Base-by-base conservation (phyloP, 495 filamentous ascomycete species). In the Cenococcum geophilum region DNA sequence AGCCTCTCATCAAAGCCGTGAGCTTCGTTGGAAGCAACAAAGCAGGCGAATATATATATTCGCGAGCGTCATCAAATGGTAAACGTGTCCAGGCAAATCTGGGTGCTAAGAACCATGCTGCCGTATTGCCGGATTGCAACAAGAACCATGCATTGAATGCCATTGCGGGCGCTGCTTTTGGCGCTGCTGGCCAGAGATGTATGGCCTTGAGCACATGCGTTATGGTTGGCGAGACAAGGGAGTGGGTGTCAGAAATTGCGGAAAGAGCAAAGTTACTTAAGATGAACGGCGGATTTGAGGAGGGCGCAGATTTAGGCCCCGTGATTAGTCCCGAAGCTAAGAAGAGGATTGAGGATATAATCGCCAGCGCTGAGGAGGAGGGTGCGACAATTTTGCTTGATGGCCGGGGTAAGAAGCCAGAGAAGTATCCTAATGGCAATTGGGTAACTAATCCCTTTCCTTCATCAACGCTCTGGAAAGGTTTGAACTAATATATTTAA, bases 81-180 rank as follows among this genome's bases (percentile, higher is more conserved):
- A 88, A 88, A 76, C 83, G 85, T 67, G 92, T 97, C n/a, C 93
- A 99, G 76, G 93, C 93, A 69, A 99, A 99, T 74, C 77, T 99
- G 56, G 93, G 93, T 22, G 93, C 93, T 47, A 99, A 99, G 83
- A 99, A 99, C 80, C 93, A 99, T 73, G 92, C 92, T 23, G 89
- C 90, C 34, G 85, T 99, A 22, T 82, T 97, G 62, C 93, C 95
- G 1, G 93, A 99, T 78, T 89, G 87, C 77, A 96, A 97, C 79
- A 97, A 96, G 83, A 96, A 97, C 76, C 92, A 96, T 32, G 86
- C 95, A 60, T 76, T 99, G 58, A 97, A 97, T 72, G 89, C 92
- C 16, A 91, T 99, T 70, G 84, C 89, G 14, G 93, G 93, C 50
- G 93, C 93, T 58, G 93, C 93, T 21, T 99, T 97, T 65, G 93